A percentile compares a stretch with the other conserved stretches of the same genome.
Evolutionary conservation across 805 yeast species (phyloP).

Genomic region (Kuraishia piskuri): DNA sequence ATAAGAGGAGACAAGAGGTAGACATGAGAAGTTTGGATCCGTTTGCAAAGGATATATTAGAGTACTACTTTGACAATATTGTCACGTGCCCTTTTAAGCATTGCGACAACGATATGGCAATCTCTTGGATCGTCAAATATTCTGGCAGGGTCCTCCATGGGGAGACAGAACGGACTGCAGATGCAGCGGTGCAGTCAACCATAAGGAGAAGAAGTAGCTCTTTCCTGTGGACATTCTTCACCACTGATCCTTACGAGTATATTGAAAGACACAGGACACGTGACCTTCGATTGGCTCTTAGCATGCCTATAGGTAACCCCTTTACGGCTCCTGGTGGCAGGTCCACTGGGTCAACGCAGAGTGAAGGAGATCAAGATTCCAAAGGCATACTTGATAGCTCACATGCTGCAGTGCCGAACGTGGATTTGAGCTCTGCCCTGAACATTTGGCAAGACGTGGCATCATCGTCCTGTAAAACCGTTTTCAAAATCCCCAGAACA

Average conservation of each 20-base stretch:
- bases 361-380: neutral
- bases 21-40: constrained; percentile 13
- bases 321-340: constrained; percentile 1
- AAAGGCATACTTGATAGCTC: neutral
- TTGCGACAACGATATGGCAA: constrained; percentile 9
- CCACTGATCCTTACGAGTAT: constrained; percentile 27
- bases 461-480: constrained; percentile 9
- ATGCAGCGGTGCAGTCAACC: constrained; percentile 2
- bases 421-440: neutral
- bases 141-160: neutral
- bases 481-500: constrained; percentile 16
- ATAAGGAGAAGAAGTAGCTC: constrained; percentile 19
- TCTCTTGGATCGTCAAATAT: constrained; percentile 2
- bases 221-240: constrained; percentile 17
- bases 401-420: neutral
- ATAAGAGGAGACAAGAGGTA: neutral
- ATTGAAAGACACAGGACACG: constrained; percentile 11
- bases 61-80: constrained; percentile 61
- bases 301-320: neutral
- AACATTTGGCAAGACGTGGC: neutral
- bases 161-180: neutral
- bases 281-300: neutral
- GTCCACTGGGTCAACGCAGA: neutral
- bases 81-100: constrained; percentile 49
- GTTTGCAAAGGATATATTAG: constrained; percentile 32